These are phyloP conservation scores for Nakazawaea ambrosiae DNA, from an alignment of 805 yeast species.

Conservation along the genomic window DNA sequence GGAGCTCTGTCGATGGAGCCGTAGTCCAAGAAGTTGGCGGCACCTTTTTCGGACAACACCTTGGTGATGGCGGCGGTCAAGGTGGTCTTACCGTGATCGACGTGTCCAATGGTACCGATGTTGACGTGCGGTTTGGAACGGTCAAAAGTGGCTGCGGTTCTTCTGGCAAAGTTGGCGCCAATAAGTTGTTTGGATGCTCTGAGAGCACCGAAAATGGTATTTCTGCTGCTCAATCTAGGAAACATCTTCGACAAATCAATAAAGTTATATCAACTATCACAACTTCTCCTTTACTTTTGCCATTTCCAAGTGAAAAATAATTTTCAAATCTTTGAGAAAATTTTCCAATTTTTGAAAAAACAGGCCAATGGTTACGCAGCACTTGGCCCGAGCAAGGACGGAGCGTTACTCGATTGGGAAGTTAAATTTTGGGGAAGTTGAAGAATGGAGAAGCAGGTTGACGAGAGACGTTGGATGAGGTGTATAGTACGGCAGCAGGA, in stretches of 20 bases:
- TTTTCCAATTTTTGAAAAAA: background rate
- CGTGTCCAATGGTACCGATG: constrained; percentile 98
- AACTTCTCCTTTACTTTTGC: too few species aligned
- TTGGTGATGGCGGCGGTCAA: constrained; percentile 98
- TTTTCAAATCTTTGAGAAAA: constrained; percentile 1
- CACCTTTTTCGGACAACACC: constrained; percentile 80
- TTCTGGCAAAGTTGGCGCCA: background rate
- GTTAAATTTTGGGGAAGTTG: too few species aligned
- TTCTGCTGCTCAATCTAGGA: too few species aligned
- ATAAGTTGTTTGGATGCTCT: too few species aligned
- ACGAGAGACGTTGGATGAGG: too few species aligned
- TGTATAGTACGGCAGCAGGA: too few species aligned
- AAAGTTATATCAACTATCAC: too few species aligned
- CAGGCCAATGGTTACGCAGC: background rate
- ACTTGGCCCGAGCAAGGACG: background rate
- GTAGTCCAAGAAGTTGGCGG: constrained; percentile 91
- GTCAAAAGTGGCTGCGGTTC: constrained; percentile 68
- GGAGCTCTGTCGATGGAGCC: constrained; percentile 94
- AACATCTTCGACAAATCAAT: too few species aligned
- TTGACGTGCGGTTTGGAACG: constrained; percentile 96
- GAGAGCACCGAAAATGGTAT: too few species aligned
- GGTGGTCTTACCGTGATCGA: constrained; percentile 98
- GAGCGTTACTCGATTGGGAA: background rate
- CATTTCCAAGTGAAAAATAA: background rate
- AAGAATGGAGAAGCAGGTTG: too few species aligned